Base-by-base conservation (phyloP, 1,139 yeast species). In the Meyerozyma elateridarum region DNA sequence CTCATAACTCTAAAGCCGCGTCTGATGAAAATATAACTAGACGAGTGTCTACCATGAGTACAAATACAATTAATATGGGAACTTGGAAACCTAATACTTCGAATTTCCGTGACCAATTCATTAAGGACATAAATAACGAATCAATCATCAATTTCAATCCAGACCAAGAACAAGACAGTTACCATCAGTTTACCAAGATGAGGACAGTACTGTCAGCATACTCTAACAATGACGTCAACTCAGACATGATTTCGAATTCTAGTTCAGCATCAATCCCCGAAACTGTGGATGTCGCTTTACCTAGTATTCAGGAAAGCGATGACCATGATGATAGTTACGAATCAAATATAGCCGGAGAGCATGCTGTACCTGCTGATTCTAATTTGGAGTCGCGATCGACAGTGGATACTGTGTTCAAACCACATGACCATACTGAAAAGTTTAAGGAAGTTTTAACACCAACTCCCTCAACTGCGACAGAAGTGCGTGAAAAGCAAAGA, bases 51-150 rank as follows among this genome's bases (percentile, higher is more conserved):
- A 59, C 68, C 4, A 52, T 56, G 54, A 63, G 69, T 36, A 56
- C 59, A 3, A 54, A 48, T 22, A 57, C 74, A 20, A 49, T 71
- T 45, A 68, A 61, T 37, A 59, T 73, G 60, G 79, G 78, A 2
- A 57, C 56, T 13, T 73, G 79, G 79, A 61, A 64, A 37, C 79
- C 79, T 4, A 65, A 71, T 39, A 71, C 78, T 8, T 63, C 59
- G 28, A 61, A 57, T 32, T 72, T 52, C 48, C 59, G 79, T 32
- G 77, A 71, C 39, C 70, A 67, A 36, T 73, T 73, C 37, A 71
- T 73, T 24, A 61, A 56, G 41, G 73, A 64, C 31, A 67, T 64
- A 41, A 72, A 68, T 39, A 59, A 57, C 36, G 73, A 64, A 34
- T 64, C 71, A 0, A 49, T 51, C 13, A 48, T 63, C 34, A 63